phyloP scores from a whole-genome alignment of 768 basidiomycete genomes.

The Panaeolus papilionaceus region DNA sequence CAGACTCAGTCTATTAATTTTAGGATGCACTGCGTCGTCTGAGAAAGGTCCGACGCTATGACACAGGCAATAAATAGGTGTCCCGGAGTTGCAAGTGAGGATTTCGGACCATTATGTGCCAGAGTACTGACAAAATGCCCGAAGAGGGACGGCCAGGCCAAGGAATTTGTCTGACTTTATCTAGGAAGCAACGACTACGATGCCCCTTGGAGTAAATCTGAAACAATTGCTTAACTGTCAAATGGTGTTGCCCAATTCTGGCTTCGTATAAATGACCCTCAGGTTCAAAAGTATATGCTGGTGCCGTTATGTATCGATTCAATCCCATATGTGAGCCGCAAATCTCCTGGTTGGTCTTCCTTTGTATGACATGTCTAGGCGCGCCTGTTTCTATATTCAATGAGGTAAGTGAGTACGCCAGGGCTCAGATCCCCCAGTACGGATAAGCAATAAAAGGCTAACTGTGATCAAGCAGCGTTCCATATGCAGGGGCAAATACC shows the following conservation, averaged over 20 bases:
- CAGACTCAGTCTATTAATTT: not conserved
- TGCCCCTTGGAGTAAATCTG: not conserved
- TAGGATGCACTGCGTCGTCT: not conserved
- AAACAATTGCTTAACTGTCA: conserved; percentile 8
- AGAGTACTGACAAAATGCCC: not conserved
- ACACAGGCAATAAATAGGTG: not conserved
- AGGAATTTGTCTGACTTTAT: not conserved
- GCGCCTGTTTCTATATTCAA: conserved; percentile 9
- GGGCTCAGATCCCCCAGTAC: conserved; percentile 1
- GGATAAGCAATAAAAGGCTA: conserved; percentile 2
- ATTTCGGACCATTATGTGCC: not conserved
- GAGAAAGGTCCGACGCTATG: not conserved
- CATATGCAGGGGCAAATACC: not conserved
- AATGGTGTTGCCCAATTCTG: conserved; percentile 5
- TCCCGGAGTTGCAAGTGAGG: not conserved
- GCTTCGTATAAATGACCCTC: not conserved
- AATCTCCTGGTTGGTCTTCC: conserved; percentile 1
- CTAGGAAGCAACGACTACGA: not conserved
- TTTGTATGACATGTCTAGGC: not conserved
- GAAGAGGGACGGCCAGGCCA: not conserved
- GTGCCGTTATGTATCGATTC: not conserved
- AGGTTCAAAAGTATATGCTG: not conserved
- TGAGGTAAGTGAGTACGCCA: not conserved
- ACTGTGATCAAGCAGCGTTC: not conserved
- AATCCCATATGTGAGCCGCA: not conserved